phyloP scores from a whole-genome alignment of 2,329 filamentous ascomycete genomes.

The Botrytis tulipae region DNA sequence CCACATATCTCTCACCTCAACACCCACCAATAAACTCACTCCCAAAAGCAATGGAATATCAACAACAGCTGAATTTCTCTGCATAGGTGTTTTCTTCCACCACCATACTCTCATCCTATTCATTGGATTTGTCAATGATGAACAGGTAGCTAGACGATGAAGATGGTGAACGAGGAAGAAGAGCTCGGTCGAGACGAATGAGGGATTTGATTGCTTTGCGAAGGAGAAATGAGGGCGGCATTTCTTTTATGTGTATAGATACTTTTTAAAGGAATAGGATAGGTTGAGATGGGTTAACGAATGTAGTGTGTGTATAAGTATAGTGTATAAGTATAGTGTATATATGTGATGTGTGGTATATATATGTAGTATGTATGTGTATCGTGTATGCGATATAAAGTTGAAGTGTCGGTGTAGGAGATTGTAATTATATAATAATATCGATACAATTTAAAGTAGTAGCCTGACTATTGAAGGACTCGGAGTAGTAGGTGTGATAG shows the following conservation, averaged over 20 bases:
- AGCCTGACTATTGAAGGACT: neutral
- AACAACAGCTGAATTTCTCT: neutral
- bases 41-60: neutral
- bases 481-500: neutral
- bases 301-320: neutral
- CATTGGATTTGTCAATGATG: neutral
- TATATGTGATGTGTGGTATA: neutral
- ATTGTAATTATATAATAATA: neutral
- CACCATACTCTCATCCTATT: neutral
- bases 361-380: no score
- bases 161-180: neutral
- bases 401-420: neutral
- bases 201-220: neutral
- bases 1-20: neutral
- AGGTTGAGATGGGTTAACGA: neutral
- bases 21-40: neutral
- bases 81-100: neutral
- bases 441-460: neutral
- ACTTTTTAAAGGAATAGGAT: fast-evolving
- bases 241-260: neutral
- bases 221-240: neutral
- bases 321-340: neutral
- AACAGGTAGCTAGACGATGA: neutral
- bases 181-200: neutral
- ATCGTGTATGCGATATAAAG: neutral